Conservation (phyloP, 1,139 yeast genomes). For the Blastobotrys serpentis region DNA sequence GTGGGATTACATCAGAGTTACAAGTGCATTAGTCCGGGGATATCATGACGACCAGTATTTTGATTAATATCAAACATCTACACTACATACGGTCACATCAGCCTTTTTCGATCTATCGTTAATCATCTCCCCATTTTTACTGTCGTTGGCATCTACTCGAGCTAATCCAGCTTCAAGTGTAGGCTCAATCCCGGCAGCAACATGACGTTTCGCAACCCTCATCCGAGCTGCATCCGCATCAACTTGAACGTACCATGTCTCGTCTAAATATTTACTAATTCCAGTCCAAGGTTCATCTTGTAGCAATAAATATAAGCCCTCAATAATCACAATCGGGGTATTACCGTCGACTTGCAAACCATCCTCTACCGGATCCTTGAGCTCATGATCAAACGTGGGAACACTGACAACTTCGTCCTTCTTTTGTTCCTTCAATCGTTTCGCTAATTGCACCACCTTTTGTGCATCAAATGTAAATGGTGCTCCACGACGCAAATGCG, state of each 20-base stretch:
- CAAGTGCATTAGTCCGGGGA: constrained; percentile 29
- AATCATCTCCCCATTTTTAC: constrained; percentile 62
- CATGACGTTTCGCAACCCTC: constrained; percentile 70
- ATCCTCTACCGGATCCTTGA: constrained; percentile 58
- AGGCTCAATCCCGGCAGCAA: constrained; percentile 62
- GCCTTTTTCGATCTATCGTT: constrained; percentile 44
- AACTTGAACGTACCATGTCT: constrained; percentile 43
- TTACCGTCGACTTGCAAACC: constrained; percentile 46
- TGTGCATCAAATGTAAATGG: constrained; percentile 78
- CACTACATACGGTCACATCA: constrained; percentile 34
- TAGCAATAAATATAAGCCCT: constrained; percentile 46
- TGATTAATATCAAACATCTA: constrained; percentile 23
- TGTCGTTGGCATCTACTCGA: constrained; percentile 68
- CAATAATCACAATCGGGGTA: constrained; percentile 54
- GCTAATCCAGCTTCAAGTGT: constrained; percentile 57
- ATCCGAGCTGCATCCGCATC: constrained; percentile 48
- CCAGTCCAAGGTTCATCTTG: constrained; percentile 41
- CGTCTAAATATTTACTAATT: constrained; percentile 37
- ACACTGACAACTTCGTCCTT: constrained; percentile 47
- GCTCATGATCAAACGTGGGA: constrained; percentile 77
- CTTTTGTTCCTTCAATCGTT: constrained; percentile 24
- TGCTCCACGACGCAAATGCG: constrained; percentile 72
- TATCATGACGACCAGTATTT: constrained; percentile 33
- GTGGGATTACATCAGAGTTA: constrained; percentile 36
- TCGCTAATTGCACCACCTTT: constrained; percentile 44